A percentile compares a stretch with the other conserved stretches of the same genome.
phyloP scores from a whole-genome alignment of 2,329 filamentous ascomycete genomes.

The Neofusicoccum parvum region DNA sequence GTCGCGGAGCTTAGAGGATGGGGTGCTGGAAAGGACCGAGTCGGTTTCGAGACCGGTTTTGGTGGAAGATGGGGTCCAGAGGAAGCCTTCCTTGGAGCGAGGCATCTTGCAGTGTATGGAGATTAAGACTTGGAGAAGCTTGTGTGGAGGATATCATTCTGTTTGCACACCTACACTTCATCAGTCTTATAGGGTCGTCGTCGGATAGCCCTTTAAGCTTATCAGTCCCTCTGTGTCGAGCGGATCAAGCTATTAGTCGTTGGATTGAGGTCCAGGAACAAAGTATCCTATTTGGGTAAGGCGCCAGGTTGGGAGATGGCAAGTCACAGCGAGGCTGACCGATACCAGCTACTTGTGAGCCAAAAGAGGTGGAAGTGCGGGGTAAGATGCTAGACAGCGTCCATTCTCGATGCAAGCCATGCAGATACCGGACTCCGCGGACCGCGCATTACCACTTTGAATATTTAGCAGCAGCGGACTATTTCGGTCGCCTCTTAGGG shows the following conservation, averaged over 20 bases:
- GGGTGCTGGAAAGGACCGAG: not conserved
- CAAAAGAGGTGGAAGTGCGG: too few species aligned
- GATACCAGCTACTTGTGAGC: not conserved
- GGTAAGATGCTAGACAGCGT: too few species aligned
- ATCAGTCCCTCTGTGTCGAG: too few species aligned
- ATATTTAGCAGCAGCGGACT: too few species aligned
- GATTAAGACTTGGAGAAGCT: not conserved
- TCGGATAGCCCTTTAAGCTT: not conserved
- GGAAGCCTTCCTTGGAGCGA: constrained; percentile 2
- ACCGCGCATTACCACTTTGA: too few species aligned
- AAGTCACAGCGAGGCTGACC: not conserved
- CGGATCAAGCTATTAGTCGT: too few species aligned
- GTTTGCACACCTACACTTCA: too few species aligned
- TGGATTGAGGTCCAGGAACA: not conserved
- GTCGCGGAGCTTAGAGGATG: not conserved
- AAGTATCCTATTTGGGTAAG: not conserved
- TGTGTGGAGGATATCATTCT: not conserved
- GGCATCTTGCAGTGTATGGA: not conserved
- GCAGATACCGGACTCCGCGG: too few species aligned
- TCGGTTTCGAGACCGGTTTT: not conserved
- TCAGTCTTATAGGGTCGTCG: not conserved
- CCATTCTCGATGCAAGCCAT: too few species aligned
- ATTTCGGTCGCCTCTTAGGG: too few species aligned
- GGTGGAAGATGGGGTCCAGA: not conserved
- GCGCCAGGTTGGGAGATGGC: not conserved